Conservation (phyloP, 1,284 basidiomycete species). For the Puccinia triticina region DNA sequence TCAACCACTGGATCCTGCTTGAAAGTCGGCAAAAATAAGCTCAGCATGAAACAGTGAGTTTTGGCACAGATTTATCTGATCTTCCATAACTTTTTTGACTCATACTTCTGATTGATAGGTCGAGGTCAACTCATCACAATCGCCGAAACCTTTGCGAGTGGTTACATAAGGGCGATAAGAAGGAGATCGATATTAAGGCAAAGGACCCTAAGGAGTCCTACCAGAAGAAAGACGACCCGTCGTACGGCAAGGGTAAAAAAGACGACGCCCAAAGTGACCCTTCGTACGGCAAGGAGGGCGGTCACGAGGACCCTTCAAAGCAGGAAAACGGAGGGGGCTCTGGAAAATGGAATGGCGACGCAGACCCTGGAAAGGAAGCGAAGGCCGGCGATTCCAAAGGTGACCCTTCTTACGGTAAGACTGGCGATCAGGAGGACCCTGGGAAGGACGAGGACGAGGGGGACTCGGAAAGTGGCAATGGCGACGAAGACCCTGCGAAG, state of each 20-base stretch:
- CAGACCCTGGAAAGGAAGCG: too few species aligned
- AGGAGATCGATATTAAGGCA: neutral
- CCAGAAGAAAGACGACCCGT: neutral
- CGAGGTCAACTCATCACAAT: neutral
- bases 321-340: too few species aligned
- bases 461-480: too few species aligned
- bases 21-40: neutral
- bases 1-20: neutral
- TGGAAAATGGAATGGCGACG: too few species aligned
- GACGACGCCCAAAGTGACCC: neutral
- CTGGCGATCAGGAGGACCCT: too few species aligned
- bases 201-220: neutral
- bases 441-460: too few species aligned
- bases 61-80: neutral
- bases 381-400: too few species aligned
- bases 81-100: neutral
- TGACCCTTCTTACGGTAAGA: too few species aligned
- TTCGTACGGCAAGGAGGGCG: neutral
- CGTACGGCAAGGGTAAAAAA: neutral
- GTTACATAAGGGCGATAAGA: slow-evolving; percentile 7
- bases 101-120: neutral
- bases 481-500: too few species aligned
- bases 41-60: neutral
- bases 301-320: too few species aligned
- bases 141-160: slow-evolving; percentile 30